Evolutionary conservation across 495 filamentous ascomycete genomes (phyloP).

Genomic region (Podospora tetraspora): DNA sequence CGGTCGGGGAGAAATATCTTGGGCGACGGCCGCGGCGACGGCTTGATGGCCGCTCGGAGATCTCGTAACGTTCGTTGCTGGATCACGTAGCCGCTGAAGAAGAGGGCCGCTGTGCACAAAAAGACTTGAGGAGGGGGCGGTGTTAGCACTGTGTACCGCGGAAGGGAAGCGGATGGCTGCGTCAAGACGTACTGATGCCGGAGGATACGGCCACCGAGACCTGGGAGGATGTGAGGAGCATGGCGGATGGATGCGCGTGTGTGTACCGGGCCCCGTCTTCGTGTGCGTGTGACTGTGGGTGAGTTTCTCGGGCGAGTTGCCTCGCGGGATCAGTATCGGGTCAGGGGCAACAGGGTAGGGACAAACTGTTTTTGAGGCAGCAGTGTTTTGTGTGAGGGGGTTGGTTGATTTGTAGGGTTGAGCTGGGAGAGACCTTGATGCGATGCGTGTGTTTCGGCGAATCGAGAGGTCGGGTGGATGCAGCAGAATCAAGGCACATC

Average conservation of each 20-base stretch:
- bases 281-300: background rate
- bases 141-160: background rate
- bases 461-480: background rate
- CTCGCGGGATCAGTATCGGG: background rate
- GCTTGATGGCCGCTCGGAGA: constrained; percentile 44
- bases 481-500: background rate
- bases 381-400: background rate
- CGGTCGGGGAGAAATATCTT: constrained; percentile 41
- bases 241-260: constrained; percentile 10
- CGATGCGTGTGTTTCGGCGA: background rate
- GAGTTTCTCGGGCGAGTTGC: background rate
- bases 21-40: constrained; percentile 34
- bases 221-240: constrained; percentile 50
- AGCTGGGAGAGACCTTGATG: background rate
- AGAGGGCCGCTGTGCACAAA: constrained; percentile 48
- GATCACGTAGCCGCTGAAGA: constrained; percentile 48
- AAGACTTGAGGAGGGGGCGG: constrained; percentile 30
- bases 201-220: constrained; percentile 48
- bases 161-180: constrained; percentile 29
- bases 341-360: background rate
- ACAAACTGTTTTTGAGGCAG: background rate
- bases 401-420: background rate
- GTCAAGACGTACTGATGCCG: constrained; percentile 38
- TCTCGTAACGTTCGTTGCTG: constrained; percentile 51
- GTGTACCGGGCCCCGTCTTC: background rate